Percentiles rank a stretch among this genome's conserved stretches.
Conservation (phyloP, 805 yeast genomes). For the Lipomyces chichibuensis region DNA sequence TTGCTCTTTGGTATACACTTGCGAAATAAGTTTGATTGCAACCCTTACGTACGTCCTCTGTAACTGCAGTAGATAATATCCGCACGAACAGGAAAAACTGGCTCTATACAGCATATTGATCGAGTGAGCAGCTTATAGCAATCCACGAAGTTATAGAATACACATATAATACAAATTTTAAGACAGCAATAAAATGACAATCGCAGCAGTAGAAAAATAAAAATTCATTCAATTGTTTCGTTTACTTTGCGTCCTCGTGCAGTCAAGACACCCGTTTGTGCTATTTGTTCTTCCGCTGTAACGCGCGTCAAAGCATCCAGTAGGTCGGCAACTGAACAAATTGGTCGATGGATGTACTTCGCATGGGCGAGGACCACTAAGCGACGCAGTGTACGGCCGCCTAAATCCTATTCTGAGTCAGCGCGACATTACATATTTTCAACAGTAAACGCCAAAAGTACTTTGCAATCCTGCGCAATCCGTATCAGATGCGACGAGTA, state of each 20-base stretch:
- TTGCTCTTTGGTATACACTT: background rate
- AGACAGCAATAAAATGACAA: background rate
- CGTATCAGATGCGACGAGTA: constrained; percentile 21
- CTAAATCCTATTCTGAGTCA: constrained; percentile 12
- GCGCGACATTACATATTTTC: background rate
- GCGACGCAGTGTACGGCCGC: constrained; percentile 30
- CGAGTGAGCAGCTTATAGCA: background rate
- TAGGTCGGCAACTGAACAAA: constrained; percentile 15
- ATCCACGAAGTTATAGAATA: background rate
- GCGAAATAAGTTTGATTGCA: background rate
- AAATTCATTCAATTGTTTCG: background rate
- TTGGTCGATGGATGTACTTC: constrained; percentile 21
- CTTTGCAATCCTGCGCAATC: constrained; percentile 26
- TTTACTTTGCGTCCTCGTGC: background rate
- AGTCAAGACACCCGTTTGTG: background rate
- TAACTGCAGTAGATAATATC: too few relatives aligned
- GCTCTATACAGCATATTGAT: too few relatives aligned
- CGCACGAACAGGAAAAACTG: background rate
- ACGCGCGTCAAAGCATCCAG: constrained; percentile 20
- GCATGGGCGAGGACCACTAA: constrained; percentile 32
- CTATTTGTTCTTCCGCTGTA: constrained; percentile 9
- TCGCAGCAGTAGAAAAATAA: background rate
- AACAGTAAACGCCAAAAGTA: background rate
- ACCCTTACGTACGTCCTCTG: background rate
- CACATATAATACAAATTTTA: background rate